phyloP scores from a whole-genome alignment of 1,284 basidiomycete species.

The Moesziomyces parantarcticus region DNA sequence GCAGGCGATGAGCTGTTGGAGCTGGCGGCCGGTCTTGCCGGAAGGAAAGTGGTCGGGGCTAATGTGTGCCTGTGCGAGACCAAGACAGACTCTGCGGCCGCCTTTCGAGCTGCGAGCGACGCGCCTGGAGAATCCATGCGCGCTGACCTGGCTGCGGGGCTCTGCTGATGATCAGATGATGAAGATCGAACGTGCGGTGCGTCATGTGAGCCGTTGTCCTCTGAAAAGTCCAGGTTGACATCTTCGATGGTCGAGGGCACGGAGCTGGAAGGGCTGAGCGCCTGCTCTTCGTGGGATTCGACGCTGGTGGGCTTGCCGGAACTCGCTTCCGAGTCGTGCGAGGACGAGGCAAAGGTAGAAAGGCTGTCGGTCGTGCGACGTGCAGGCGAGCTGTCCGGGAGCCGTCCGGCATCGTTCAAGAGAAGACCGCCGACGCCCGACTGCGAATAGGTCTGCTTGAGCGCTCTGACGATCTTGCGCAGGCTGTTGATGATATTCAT shows the following conservation, averaged over 20 bases:
- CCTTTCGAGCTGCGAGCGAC: constrained; percentile 33
- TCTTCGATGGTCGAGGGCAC: constrained; percentile 23
- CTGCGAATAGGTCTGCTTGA: constrained; percentile 56
- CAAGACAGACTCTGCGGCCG: constrained; percentile 40
- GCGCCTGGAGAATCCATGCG: constrained; percentile 2
- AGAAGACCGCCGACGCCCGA: constrained; percentile 53
- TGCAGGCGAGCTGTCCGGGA: constrained; percentile 14
- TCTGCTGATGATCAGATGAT: constrained; percentile 2
- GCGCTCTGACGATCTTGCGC: constrained; percentile 50
- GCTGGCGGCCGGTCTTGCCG: not conserved
- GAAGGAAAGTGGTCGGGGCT: constrained; percentile 5
- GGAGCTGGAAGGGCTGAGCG: constrained; percentile 14
- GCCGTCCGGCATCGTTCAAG: constrained; percentile 33
- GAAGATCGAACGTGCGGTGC: constrained; percentile 11
- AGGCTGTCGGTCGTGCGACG: constrained; percentile 33
- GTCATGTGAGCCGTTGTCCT: constrained; percentile 29
- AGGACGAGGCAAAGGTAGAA: constrained; percentile 29
- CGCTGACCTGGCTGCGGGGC: not conserved
- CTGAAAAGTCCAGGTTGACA: constrained; percentile 39
- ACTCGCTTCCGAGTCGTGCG: constrained; percentile 25
- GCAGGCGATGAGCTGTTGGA: constrained; percentile 14
- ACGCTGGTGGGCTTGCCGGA: constrained; percentile 2
- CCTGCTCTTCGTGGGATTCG: constrained; percentile 11
- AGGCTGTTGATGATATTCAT: constrained; percentile 52
- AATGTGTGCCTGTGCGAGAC: constrained; percentile 34